Evolutionary conservation across 1,139 yeast species (phyloP), one percentile per base, ranked within the genome.

Genomic region (Candida sanyaensis): DNA sequence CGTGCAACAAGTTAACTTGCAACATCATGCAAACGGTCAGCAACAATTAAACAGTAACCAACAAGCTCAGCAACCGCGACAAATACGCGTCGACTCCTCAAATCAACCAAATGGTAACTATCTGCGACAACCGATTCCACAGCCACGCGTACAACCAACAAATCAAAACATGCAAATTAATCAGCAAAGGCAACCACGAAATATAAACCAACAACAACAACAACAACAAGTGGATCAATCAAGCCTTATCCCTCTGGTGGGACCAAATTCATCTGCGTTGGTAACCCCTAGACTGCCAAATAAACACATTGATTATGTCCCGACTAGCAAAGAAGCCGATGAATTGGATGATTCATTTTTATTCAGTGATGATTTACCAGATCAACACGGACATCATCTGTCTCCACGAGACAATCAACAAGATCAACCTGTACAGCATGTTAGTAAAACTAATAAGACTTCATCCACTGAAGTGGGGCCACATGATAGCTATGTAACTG

Each of bases 291-390:
- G 43, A 45, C 50, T 48, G 53, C 51, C 53, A n/a, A 36, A 49
- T 11, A 51, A 45, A 40, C 43, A 50, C 17, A 41, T 50, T 23
- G 55, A 56, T 33, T 59, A 57, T 17, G 66, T 69, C 21, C 78
- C 76, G 36, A 45, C 46, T 28, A 30, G 56, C 53, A 43, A 45
- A 26, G 55, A 51, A 31, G 48, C 41, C 5, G 60, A 57, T 23
- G 75, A 78, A 48, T 71, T 82, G 51, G 90, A 85, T 47, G 91
- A 84, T 54, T 84, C 89, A 2, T 78, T 84, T 53, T 68, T 78
- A 48, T 84, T 84, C 56, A 83, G 89, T 57, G 92, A 86, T 59
- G 91, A 85, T 49, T 52, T 72, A 41, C 66, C 65, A 37, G 68
- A 60, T 52, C 56, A 34, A 11, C 31, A 24, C 23, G 40, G 29